A percentile compares a stretch with the other conserved stretches of the same genome.
Conservation (phyloP, 306 rosid species). For the Trichosanthes truncata region DNA sequence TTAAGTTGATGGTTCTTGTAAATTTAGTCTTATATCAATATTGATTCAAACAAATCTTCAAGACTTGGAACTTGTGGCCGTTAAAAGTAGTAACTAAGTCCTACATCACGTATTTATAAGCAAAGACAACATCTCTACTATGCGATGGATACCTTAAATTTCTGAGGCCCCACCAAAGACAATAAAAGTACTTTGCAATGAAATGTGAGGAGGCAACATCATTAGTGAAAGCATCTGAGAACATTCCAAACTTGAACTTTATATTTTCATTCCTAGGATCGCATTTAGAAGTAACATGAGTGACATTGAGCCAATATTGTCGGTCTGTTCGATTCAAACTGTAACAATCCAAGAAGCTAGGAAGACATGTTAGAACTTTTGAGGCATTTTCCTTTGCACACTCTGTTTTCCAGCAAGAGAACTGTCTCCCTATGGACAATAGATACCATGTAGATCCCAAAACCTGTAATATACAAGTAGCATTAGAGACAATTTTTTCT, state of each 20-base stretch:
- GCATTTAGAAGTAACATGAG: constrained; percentile 33
- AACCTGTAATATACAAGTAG: constrained; percentile 30
- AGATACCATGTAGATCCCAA: constrained; percentile 79
- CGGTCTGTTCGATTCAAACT: constrained; percentile 33
- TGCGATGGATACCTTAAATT: constrained; percentile 46
- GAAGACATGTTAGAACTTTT: constrained; percentile 34
- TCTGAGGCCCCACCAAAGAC: constrained; percentile 79
- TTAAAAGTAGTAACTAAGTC: neutral
- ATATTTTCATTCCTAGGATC: constrained; percentile 29
- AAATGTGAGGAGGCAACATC: constrained; percentile 53
- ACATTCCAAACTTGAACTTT: constrained; percentile 68
- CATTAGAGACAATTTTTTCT: neutral
- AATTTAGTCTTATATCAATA: neutral
- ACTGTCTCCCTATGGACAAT: constrained; percentile 67
- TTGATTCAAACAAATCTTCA: neutral
- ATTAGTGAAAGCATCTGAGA: constrained; percentile 54
- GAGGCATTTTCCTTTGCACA: constrained; percentile 38
- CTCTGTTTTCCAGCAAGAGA: constrained; percentile 51
- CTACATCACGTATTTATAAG: neutral
- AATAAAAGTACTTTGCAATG: constrained; percentile 52
- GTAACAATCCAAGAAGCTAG: constrained; percentile 51
- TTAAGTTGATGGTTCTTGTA: neutral
- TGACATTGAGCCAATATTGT: constrained; percentile 53
- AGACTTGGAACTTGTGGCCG: neutral
- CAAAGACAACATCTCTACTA: neutral